A percentile compares a stretch with the other conserved stretches of the same genome.
phyloP scores from a whole-genome alignment of 1,284 basidiomycete genomes.

The Malassezia pachydermatis region DNA sequence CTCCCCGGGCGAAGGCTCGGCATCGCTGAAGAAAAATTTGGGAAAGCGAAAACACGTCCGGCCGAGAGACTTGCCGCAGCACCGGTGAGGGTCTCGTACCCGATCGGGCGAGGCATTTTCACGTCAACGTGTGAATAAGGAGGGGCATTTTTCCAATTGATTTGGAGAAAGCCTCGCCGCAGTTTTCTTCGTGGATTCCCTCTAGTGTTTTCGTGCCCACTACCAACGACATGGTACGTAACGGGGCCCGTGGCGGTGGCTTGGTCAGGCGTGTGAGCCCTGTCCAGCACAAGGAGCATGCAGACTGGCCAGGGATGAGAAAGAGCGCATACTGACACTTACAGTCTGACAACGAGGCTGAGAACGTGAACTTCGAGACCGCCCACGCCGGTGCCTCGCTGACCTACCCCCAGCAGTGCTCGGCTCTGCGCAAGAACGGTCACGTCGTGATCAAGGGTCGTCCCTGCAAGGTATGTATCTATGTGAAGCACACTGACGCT shows the following conservation, averaged over 20 bases:
- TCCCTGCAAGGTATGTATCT: too few species aligned
- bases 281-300: too few species aligned
- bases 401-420: slow-evolving; percentile 74
- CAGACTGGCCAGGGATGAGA: too few species aligned
- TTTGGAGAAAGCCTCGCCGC: background rate
- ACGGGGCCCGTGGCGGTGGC: background rate
- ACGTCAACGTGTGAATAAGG: too few species aligned
- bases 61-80: slow-evolving; percentile 16
- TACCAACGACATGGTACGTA: slow-evolving; percentile 12
- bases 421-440: slow-evolving; percentile 78
- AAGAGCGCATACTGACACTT: too few species aligned
- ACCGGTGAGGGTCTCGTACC: background rate
- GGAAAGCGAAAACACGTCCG: slow-evolving; percentile 8
- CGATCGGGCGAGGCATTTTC: background rate
- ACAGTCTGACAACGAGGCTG: slow-evolving; percentile 65
- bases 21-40: too few species aligned
- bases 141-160: too few species aligned
- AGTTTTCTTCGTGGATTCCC: slow-evolving; percentile 9
- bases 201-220: background rate
- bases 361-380: slow-evolving; percentile 79
- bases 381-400: slow-evolving; percentile 49
- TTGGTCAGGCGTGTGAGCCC: too few species aligned
- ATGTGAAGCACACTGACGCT: too few species aligned
- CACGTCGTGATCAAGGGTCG: slow-evolving; percentile 96
- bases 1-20: too few species aligned